Percentiles rank a stretch among this genome's conserved stretches.
Evolutionary conservation across 139 green algal genomes (phyloP).

Genomic region (Eudorina sp.): DNA sequence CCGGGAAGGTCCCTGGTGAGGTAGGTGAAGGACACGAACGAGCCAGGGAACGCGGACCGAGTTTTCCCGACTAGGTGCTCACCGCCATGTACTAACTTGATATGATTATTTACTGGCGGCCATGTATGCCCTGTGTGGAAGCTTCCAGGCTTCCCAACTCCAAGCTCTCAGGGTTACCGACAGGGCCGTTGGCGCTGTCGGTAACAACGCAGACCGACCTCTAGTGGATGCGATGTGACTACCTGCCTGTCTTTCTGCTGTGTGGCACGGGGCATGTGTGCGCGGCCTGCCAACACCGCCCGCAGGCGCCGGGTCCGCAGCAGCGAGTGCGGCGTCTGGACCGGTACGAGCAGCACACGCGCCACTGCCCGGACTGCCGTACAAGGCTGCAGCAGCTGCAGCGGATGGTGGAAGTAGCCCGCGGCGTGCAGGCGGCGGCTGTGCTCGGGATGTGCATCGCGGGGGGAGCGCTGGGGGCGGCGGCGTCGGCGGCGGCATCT

Average conservation of each 20-base stretch:
- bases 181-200: no score
- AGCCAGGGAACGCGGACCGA: no score
- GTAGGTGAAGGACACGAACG: background rate
- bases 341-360: conserved; percentile 39
- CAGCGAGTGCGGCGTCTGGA: background rate
- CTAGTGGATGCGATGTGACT: no score
- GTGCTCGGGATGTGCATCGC: background rate
- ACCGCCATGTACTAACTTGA: no score
- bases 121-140: no score
- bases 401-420: background rate
- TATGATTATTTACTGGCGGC: no score
- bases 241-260: background rate
- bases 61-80: no score
- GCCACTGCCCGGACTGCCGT: conserved; percentile 23
- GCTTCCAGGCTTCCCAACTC: background rate
- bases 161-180: no score
- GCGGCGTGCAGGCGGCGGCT: no score
- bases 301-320: background rate
- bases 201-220: no score
- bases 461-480: background rate
- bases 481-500: background rate
- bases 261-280: background rate
- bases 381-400: background rate
- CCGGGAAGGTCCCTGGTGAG: background rate
- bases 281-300: background rate